These are phyloP conservation scores for Phytophthora pini DNA, from an alignment of 352 stramenopile genomes.

Conservation along the genomic window DNA sequence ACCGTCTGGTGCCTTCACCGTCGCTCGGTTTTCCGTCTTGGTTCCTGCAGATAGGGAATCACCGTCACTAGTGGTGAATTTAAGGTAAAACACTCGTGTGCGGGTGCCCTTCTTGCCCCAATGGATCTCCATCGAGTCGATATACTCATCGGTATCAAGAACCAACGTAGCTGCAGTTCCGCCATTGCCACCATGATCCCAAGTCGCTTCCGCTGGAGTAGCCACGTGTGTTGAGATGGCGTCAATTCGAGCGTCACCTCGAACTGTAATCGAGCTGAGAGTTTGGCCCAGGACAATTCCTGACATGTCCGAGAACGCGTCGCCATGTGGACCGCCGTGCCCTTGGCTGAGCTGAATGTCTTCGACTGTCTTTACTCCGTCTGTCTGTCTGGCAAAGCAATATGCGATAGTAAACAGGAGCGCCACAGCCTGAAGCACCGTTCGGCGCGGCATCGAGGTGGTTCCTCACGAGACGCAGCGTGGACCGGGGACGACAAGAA, in stretches of 20 bases:
- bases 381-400: background rate
- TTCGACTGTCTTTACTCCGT: conserved; percentile 1
- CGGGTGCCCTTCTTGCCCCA: conserved; percentile 23
- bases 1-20: conserved; percentile 13
- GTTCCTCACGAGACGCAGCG: background rate
- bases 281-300: conserved; percentile 22
- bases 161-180: conserved; percentile 12
- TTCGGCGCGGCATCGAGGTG: conserved; percentile 16
- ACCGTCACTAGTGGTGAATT: conserved; percentile 15
- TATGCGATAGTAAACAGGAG: conserved; percentile 2
- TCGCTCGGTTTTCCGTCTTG: conserved; percentile 12
- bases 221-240: conserved; percentile 10
- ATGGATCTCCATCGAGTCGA: conserved; percentile 32
- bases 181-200: conserved; percentile 23
- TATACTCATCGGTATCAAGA: conserved; percentile 21
- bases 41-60: conserved; percentile 15
- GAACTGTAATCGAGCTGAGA: conserved; percentile 26
- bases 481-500: background rate
- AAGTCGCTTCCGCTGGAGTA: conserved; percentile 15
- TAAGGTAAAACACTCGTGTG: conserved; percentile 25
- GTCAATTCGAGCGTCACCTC: conserved; percentile 12
- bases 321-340: conserved; percentile 18
- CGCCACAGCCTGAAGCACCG: conserved; percentile 11
- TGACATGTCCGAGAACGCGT: conserved; percentile 31
- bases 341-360: conserved; percentile 28